Base-by-base conservation (phyloP, 2,329 filamentous ascomycete species). In the Colletotrichum cordylinicola region DNA sequence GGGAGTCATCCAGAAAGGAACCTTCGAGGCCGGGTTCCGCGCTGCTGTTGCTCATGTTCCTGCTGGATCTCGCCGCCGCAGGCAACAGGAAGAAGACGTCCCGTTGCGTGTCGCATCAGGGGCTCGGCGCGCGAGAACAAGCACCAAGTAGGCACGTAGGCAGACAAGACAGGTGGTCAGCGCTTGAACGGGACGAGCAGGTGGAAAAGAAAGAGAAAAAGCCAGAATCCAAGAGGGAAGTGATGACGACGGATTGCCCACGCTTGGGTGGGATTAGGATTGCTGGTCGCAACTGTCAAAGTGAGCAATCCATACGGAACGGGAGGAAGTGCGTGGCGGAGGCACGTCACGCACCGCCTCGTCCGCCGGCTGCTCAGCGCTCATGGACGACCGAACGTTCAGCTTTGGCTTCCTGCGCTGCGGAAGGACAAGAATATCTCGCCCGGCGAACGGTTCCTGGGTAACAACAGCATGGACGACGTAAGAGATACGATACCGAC, bases 391-490 rank as follows among this genome's bases (percentile, higher is more conserved):
- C 55, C 71, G 35, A 33, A n/a, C 29, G 10, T 37, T 62, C 71
- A 70, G 58, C 55, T 64, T 31, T 35, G 24, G 18, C 67, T 74
- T 61, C 72, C 72, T 72, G 60, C 37, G 67, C 60, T 66, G 67
- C 61, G 37, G 60, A 48, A 9, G 43, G 29, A 24, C 68, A 52
- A 27, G 37, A 72, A 67, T 35, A 35, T 43, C 15, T 15, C 15
- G 24, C 33, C 24, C 18, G 6, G 60, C 43, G 43, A 31, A 24
- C 55, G 35, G 62, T 58, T 67, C 52, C 35, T 67, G 16, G 61
- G 35, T 24, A 21, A 52, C 58, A 43, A 33, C 12, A 39, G 67
- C 55, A 39, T 61, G 55, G 58, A 62, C 61, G 21, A 27, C 55
- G 27, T 27, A 31, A 16, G 27, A 31, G 55, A 39, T n/a, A 4